phyloP scores from a whole-genome alignment of 495 filamentous ascomycete species.

The Hapsidospora chrysogenum region DNA sequence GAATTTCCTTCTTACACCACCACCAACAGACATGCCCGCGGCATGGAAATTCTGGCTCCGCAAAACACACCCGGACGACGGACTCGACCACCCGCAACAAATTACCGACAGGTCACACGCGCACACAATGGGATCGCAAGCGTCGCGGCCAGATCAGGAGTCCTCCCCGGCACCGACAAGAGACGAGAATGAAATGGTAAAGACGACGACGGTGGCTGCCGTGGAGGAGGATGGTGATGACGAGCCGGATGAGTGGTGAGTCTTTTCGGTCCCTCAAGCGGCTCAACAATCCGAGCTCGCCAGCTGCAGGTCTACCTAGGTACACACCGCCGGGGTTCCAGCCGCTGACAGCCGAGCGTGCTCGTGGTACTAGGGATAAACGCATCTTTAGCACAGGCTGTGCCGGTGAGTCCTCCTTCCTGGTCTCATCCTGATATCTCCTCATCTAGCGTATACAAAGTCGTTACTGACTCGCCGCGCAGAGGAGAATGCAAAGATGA shows the following conservation, averaged over 20 bases:
- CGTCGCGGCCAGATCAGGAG: not conserved
- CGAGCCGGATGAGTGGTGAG: slow-evolving; percentile 72
- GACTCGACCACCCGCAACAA: no score
- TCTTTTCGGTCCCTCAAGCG: no score
- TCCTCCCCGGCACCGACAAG: not conserved
- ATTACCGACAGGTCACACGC: no score
- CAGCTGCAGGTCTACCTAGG: no score
- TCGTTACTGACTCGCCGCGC: slow-evolving; percentile 1
- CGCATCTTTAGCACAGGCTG: slow-evolving; percentile 95
- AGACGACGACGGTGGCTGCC: not conserved
- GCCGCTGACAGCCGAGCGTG: not conserved
- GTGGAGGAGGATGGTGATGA: slow-evolving; percentile 43
- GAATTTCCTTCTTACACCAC: no score
- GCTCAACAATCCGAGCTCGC: no score
- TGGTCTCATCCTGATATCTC: not conserved
- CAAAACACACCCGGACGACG: no score
- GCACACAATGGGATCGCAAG: not conserved
- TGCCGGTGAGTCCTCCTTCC: slow-evolving; percentile 39
- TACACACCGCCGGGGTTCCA: no score
- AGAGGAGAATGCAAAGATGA: slow-evolving; percentile 86
- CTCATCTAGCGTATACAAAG: not conserved
- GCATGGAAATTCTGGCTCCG: no score
- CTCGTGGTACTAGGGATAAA: slow-evolving; percentile 45
- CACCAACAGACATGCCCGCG: no score
- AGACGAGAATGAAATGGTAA: not conserved